phyloP scores from a whole-genome alignment of 2,329 filamentous ascomycete species.

The Stachybotrys echinatus region DNA sequence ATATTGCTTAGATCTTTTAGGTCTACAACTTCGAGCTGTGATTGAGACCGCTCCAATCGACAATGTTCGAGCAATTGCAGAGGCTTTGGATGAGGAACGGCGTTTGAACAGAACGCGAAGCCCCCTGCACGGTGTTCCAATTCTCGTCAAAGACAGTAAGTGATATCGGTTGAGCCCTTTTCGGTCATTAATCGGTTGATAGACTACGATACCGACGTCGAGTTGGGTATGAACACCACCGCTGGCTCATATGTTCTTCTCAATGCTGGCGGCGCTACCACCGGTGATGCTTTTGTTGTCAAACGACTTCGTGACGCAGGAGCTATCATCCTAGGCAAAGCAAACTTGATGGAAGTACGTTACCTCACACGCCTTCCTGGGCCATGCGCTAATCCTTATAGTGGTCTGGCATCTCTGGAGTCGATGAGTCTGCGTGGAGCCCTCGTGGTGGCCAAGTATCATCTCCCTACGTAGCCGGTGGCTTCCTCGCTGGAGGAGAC shows the following conservation, averaged over 20 bases:
- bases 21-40: neutral
- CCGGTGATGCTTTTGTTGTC: conserved; percentile 8
- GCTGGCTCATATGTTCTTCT: conserved; percentile 12
- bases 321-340: conserved; percentile 13
- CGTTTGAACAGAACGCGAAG: conserved; percentile 9
- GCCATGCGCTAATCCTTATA: neutral
- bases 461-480: neutral
- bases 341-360: conserved; percentile 9
- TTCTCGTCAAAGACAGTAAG: conserved; percentile 14
- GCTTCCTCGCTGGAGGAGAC: conserved; percentile 1
- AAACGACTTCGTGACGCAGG: conserved; percentile 11
- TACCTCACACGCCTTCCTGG: too few species aligned
- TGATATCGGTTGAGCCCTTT: neutral
- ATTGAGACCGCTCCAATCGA: conserved; percentile 2
- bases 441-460: conserved; percentile 2
- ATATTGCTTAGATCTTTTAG: neutral
- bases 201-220: conserved; percentile 10
- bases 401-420: neutral
- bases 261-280: conserved; percentile 5
- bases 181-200: neutral
- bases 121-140: conserved; percentile 15
- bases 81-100: conserved; percentile 13
- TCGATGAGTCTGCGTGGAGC: conserved; percentile 1
- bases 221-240: conserved; percentile 14
- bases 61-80: neutral